Evolutionary conservation across 1,139 yeast species (phyloP).

Genomic region (Magnusiomyces clavatus): DNA sequence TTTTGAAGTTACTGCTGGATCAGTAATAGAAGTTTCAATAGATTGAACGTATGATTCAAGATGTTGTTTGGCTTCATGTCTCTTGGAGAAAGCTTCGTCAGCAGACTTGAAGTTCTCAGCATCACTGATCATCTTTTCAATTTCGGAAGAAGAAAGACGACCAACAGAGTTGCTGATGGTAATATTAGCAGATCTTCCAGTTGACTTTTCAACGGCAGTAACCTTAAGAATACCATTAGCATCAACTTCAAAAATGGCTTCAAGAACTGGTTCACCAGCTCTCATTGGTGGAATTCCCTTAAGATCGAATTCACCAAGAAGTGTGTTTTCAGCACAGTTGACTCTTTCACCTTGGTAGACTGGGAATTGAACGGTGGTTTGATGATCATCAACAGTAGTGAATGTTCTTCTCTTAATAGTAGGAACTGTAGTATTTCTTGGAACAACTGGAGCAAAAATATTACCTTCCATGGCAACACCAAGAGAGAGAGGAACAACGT

Average conservation of each 20-base stretch:
- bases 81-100: slow-evolving; percentile 99
- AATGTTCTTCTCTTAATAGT: slow-evolving; percentile 99
- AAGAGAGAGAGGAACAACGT: slow-evolving; percentile 96
- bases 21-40: slow-evolving; percentile 93
- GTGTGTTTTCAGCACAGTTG: slow-evolving; percentile 98
- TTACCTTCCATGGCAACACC: slow-evolving; percentile 99
- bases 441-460: slow-evolving; percentile 97
- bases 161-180: slow-evolving; percentile 99
- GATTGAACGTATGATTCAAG: slow-evolving; percentile 83
- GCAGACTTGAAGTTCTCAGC: slow-evolving; percentile 99
- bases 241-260: slow-evolving; percentile 98
- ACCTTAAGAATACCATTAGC: slow-evolving; percentile 99
- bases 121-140: slow-evolving; percentile 96
- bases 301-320: slow-evolving; percentile 98
- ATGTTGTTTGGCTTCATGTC: slow-evolving; percentile 99
- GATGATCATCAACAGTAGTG: slow-evolving; percentile 99
- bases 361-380: slow-evolving; percentile 99
- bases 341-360: slow-evolving; percentile 99
- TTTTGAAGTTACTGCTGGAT: slow-evolving; percentile 97
- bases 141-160: slow-evolving; percentile 95
- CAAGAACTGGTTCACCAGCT: slow-evolving; percentile 99
- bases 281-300: slow-evolving; percentile 98
- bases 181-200: slow-evolving; percentile 99
- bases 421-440: slow-evolving; percentile 99
- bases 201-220: slow-evolving; percentile 98